Evolutionary conservation across 139 green algal species (phyloP), one percentile per base, ranked within the genome.

Genomic region (Haematococcus sp.): DNA sequence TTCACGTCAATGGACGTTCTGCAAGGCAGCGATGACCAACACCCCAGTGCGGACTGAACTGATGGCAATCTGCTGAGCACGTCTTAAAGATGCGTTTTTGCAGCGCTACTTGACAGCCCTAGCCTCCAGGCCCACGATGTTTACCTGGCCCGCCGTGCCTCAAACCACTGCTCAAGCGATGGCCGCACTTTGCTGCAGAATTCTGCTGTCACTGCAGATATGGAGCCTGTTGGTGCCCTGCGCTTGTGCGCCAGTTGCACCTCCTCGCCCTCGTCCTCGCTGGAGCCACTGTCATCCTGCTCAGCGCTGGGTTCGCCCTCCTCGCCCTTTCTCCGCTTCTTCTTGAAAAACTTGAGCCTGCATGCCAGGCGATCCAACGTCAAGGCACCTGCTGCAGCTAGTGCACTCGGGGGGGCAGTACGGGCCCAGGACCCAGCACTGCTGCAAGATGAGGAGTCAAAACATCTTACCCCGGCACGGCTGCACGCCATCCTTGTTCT

Each of bases 141-240:
- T 19, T 25, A 82, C 80, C 80, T 81, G 51, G 33, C 64, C 17
- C 76, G 78, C 23, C 81, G 72, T 17, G 76, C 81, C 46, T 82
- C 81, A 25, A 83, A 77, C 81, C 81, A 86, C 33, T 83, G 76
- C 32, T 86, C 81, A 19, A 86, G 74, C 2, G 73, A 81, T 2
- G 81, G 75, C 2, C 80, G 61, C 54, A 68, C 46, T 35, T 77
- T 65, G 19, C 80, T 71, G 67, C 67, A 33, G 27, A 58, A 68
- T 13, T 76, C 60, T 34, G 73, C 75, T 31, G 11, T 72, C 75
- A 54, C 63, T 70, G 35, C 22, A 16, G 27, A 34, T 4, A 28
- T 34, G 51, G 63, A 19, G 16, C 22, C 68, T 40, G 58, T 11
- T 34, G 58, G 20, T 13, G n/a, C 28, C 11, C 58, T 3, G 27